Conservation (phyloP, 2,329 filamentous ascomycete species). For the Monilinia polystroma region DNA sequence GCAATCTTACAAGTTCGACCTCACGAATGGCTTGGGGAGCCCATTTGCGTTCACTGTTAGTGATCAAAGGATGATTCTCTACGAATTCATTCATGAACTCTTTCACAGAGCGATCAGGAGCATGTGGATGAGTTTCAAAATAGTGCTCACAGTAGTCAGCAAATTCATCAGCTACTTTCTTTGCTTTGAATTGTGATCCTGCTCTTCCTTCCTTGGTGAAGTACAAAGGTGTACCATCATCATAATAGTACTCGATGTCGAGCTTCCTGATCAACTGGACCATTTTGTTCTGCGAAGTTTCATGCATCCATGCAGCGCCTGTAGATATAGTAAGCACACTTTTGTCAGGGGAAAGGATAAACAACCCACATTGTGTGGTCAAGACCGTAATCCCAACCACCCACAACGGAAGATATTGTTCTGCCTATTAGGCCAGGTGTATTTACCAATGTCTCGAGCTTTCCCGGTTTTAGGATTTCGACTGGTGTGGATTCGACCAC, state of each 20-base stretch:
- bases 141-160: constrained; percentile 46
- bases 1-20: constrained; percentile 40
- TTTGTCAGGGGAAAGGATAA: constrained; percentile 34
- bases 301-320: constrained; percentile 49
- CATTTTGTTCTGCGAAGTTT: constrained; percentile 47
- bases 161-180: constrained; percentile 48
- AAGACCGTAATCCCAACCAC: constrained; percentile 34
- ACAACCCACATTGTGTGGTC: constrained; percentile 39
- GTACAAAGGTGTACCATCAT: constrained; percentile 46
- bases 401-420: constrained; percentile 38
- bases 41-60: constrained; percentile 45
- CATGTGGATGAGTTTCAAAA: constrained; percentile 44
- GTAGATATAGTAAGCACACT: constrained; percentile 32
- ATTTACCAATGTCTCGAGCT: constrained; percentile 44
- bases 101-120: constrained; percentile 44
- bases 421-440: constrained; percentile 38
- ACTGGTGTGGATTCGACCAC: constrained; percentile 48
- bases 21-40: constrained; percentile 46
- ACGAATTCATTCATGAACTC: constrained; percentile 46
- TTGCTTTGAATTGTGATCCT: constrained; percentile 48
- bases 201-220: constrained; percentile 46
- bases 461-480: constrained; percentile 38
- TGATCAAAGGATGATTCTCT: constrained; percentile 44
- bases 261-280: constrained; percentile 46
- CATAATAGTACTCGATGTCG: constrained; percentile 47